Conservation (phyloP, 805 yeast genomes). For the Lachancea lanzarotensis region DNA sequence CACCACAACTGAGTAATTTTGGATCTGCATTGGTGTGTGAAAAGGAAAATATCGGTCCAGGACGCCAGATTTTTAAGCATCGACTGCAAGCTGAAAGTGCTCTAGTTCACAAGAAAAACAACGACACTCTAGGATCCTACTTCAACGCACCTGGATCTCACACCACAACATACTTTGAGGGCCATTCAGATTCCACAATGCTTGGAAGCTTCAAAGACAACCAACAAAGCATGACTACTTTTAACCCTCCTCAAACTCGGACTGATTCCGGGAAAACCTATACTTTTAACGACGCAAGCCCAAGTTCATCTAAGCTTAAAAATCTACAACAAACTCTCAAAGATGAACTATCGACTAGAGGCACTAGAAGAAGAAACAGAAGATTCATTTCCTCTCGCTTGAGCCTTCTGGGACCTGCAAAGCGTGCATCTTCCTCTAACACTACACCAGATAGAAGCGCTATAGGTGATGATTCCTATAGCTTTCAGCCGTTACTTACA, state of each 20-base stretch:
- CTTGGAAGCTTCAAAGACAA: constrained; percentile 18
- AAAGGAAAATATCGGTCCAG: constrained; percentile 12
- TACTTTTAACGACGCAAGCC: constrained; percentile 12
- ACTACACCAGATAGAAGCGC: constrained; percentile 6
- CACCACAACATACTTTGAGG: constrained; percentile 8
- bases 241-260: constrained; percentile 13
- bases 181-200: constrained; percentile 20
- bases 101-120: background rate
- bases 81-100: background rate
- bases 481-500: constrained; percentile 5
- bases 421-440: constrained; percentile 22
- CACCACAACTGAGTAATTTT: constrained; percentile 29
- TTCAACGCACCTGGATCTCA: background rate
- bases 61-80: background rate
- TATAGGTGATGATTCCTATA: constrained; percentile 6
- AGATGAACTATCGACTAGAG: constrained; percentile 22
- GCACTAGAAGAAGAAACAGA: constrained; percentile 23
- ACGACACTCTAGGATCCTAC: constrained; percentile 2
- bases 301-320: constrained; percentile 13
- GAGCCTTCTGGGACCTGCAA: constrained; percentile 29
- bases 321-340: constrained; percentile 22
- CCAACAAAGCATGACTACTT: constrained; percentile 25
- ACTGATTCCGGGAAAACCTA: constrained; percentile 4
- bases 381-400: constrained; percentile 23
- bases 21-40: constrained; percentile 27